Percentiles rank a stretch among this genome's conserved stretches.
Conservation (phyloP, 371 early-diverging fungal species). For the Mortierella sp. region DNA sequence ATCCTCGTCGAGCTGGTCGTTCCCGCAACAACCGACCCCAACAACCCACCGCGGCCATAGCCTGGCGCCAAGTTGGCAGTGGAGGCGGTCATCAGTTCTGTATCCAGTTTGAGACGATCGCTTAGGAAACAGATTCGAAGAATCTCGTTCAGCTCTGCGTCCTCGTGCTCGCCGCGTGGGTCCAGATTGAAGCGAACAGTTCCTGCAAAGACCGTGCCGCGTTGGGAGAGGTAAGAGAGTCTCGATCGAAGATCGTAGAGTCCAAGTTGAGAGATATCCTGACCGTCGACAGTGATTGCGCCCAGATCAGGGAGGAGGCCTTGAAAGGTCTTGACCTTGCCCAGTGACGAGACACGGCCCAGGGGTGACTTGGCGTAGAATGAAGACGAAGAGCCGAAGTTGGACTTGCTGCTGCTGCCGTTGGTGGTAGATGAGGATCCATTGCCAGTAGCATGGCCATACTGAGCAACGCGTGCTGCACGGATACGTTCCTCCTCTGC, state of each 20-base stretch:
- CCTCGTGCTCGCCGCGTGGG: slow-evolving; percentile 48
- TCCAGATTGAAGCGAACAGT: slow-evolving; percentile 57
- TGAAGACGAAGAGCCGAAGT: neutral
- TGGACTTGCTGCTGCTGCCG: neutral
- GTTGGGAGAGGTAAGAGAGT: slow-evolving; percentile 36
- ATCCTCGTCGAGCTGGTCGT: slow-evolving; percentile 14
- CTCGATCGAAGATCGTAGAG: slow-evolving; percentile 38
- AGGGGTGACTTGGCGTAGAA: slow-evolving; percentile 18
- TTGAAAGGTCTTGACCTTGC: slow-evolving; percentile 14
- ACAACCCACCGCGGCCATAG: neutral
- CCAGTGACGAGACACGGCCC: slow-evolving; percentile 14
- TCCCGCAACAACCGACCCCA: neutral
- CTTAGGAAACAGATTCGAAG: slow-evolving; percentile 45
- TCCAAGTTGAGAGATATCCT: slow-evolving; percentile 41
- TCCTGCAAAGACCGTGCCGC: slow-evolving; percentile 53
- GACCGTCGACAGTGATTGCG: slow-evolving; percentile 40
- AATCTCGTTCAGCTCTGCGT: slow-evolving; percentile 49
- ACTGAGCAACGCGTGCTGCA: slow-evolving; percentile 17
- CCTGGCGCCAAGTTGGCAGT: slow-evolving; percentile 28
- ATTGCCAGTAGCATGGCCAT: neutral
- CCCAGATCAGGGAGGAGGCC: slow-evolving; percentile 27
- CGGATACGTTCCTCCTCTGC: slow-evolving; percentile 44
- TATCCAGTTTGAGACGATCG: slow-evolving; percentile 49
- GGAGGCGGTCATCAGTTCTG: slow-evolving; percentile 48
- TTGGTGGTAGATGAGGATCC: slow-evolving; percentile 2